Evolutionary conservation across 768 basidiomycete genomes (phyloP).

Genomic region (Brasilioporus rufonigricans): DNA sequence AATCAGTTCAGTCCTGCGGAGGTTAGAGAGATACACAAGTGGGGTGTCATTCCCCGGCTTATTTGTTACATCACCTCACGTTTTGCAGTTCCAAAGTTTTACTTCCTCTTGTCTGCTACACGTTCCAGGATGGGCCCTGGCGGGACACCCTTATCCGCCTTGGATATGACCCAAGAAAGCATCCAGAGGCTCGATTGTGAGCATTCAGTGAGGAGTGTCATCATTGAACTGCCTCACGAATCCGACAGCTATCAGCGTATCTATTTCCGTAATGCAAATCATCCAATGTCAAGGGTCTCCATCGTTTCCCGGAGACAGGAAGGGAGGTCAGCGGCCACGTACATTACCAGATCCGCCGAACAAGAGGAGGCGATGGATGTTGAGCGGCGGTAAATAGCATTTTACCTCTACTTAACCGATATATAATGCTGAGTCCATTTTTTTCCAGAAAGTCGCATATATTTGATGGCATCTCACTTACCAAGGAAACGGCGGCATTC

Average conservation of each 20-base stretch:
- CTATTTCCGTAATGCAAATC: conserved; percentile 86
- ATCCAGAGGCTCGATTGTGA: conserved; percentile 73
- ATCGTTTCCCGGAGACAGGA: conserved; percentile 63
- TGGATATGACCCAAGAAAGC: conserved; percentile 84
- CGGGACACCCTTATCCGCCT: conserved; percentile 84
- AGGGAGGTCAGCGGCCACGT: conserved; percentile 34
- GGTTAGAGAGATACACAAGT: conserved; percentile 76
- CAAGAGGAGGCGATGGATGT: conserved; percentile 32
- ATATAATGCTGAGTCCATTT: background rate
- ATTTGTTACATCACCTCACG: conserved; percentile 1
- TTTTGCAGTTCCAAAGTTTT: conserved; percentile 70
- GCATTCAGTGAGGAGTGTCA: conserved; percentile 26
- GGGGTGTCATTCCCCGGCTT: conserved; percentile 18
- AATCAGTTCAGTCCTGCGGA: conserved; percentile 75
- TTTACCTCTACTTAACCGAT: background rate
- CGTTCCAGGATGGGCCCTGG: conserved; percentile 94
- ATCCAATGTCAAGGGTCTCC: conserved; percentile 74
- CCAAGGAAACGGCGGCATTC: conserved; percentile 87
- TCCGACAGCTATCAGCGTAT: conserved; percentile 84
- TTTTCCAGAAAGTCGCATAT: conserved; percentile 64
- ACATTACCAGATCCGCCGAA: conserved; percentile 30
- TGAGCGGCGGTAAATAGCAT: conserved; percentile 29
- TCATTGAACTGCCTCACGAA: conserved; percentile 1
- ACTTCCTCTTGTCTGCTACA: conserved; percentile 79
- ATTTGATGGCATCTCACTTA: conserved; percentile 81